Percentiles rank a stretch among this genome's conserved stretches.
phyloP scores from a whole-genome alignment of 768 basidiomycete species.

The Tephrocybe sp. region DNA sequence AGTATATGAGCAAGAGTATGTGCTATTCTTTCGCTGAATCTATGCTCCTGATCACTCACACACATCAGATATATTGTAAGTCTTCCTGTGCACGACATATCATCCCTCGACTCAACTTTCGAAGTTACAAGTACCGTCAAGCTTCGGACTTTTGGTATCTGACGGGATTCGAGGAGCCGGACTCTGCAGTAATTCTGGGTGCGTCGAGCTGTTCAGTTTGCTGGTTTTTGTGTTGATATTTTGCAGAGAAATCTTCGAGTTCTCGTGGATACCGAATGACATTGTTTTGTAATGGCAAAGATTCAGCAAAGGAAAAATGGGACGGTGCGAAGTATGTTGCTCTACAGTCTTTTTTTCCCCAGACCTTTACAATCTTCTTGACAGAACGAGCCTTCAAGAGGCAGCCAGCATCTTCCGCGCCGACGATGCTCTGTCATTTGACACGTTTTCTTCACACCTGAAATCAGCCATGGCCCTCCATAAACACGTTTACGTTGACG shows the following conservation, averaged over 20 bases:
- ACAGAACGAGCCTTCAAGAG: conserved; percentile 65
- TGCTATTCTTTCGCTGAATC: conserved; percentile 22
- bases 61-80: conserved; percentile 74
- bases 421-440: conserved; percentile 66
- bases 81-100: conserved; percentile 3
- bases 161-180: conserved; percentile 93
- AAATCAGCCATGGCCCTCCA: conserved; percentile 50
- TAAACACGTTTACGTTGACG: conserved; percentile 54
- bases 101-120: background rate
- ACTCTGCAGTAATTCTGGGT: conserved; percentile 87
- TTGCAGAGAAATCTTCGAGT: conserved; percentile 65
- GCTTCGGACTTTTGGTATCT: conserved; percentile 94
- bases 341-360: background rate
- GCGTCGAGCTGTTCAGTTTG: conserved; percentile 10
- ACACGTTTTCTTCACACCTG: conserved; percentile 57
- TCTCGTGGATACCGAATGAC: conserved; percentile 85
- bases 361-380: background rate
- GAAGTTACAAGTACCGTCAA: conserved; percentile 94
- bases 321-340: conserved; percentile 72
- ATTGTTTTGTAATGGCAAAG: conserved; percentile 76
- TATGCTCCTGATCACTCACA: conserved; percentile 8
- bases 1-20: conserved; percentile 84
- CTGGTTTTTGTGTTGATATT: conserved; percentile 5
- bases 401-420: conserved; percentile 71
- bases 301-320: conserved; percentile 84